phyloP scores from a whole-genome alignment of 495 filamentous ascomycete species.

The Hypoxylon lienhwacheense region DNA sequence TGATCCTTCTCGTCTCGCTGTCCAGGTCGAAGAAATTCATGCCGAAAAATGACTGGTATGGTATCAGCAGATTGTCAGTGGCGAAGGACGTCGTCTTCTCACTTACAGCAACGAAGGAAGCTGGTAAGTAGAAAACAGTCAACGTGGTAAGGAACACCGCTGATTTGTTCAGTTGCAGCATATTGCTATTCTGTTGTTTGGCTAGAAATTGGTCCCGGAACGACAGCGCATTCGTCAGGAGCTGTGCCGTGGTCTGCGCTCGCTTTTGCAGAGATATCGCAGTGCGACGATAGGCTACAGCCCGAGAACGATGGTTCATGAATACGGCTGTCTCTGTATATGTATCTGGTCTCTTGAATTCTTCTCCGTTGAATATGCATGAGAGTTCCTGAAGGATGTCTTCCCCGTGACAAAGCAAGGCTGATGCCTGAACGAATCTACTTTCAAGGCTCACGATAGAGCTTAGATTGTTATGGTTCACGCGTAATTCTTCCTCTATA shows the following conservation, averaged over 20 bases:
- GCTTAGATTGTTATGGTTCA: constrained; percentile 41
- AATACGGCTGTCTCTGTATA: constrained; percentile 7
- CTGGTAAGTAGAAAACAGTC: constrained; percentile 49
- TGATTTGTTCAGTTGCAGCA: constrained; percentile 46
- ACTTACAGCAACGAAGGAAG: constrained; percentile 51
- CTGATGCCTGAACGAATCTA: constrained; percentile 33
- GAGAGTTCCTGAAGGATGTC: constrained; percentile 37
- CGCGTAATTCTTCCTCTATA: constrained; percentile 38
- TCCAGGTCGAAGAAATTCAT: constrained; percentile 38
- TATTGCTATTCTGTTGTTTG: constrained; percentile 45
- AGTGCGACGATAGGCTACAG: constrained; percentile 34
- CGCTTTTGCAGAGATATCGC: constrained; percentile 40
- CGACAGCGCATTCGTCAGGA: constrained; percentile 44
- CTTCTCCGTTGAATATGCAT: constrained; percentile 8
- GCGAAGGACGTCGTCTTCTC: background rate
- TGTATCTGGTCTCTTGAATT: background rate
- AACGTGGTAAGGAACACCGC: constrained; percentile 48
- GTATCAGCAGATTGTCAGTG: background rate
- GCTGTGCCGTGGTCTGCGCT: constrained; percentile 38
- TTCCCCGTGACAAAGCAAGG: constrained; percentile 28
- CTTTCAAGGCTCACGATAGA: constrained; percentile 37
- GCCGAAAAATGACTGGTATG: constrained; percentile 30
- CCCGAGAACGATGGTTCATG: constrained; percentile 22
- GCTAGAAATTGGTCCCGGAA: constrained; percentile 44
- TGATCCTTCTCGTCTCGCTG: constrained; percentile 11